phyloP scores from a whole-genome alignment of 139 green algal genomes.

The Chlorella sp. region DNA sequence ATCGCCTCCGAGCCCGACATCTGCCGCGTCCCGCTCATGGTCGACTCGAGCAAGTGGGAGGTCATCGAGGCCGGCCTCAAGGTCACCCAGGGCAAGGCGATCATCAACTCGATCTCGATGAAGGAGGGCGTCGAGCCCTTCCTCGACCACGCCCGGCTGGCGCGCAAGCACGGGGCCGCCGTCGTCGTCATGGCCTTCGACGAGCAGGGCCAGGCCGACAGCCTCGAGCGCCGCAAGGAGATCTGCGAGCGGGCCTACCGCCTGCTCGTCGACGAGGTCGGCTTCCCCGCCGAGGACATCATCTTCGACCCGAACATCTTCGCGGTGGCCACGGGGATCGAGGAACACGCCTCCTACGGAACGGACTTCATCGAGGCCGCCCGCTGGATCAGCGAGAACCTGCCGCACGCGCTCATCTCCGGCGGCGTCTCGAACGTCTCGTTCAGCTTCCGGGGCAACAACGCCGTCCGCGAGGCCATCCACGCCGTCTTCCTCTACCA shows the following conservation, averaged over 20 bases:
- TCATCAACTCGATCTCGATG: conserved; percentile 97
- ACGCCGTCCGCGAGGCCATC: conserved; percentile 89
- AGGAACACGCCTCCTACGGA: conserved; percentile 99
- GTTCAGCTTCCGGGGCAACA: conserved; percentile 97
- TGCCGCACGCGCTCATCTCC: conserved; percentile 91
- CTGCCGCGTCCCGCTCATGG: conserved; percentile 95
- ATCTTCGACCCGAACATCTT: conserved; percentile 99
- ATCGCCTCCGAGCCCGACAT: conserved; percentile 93
- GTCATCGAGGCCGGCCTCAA: conserved; percentile 97
- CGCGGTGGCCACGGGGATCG: conserved; percentile 91
- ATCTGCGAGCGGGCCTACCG: conserved; percentile 93
- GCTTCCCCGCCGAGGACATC: conserved; percentile 94
- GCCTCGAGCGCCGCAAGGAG: conserved; percentile 57
- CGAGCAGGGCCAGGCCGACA: conserved; percentile 80
- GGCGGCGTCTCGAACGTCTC: conserved; percentile 98
- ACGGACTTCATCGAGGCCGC: conserved; percentile 96
- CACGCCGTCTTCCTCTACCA: conserved; percentile 94
- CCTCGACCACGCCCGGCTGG: conserved; percentile 65
- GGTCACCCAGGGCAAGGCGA: conserved; percentile 93
- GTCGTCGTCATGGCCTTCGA: conserved; percentile 99
- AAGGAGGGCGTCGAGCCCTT: conserved; percentile 97
- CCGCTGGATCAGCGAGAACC: conserved; percentile 89
- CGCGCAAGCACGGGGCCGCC: conserved; percentile 86
- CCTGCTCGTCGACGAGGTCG: conserved; percentile 93
- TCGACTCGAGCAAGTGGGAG: conserved; percentile 95